Evolutionary conservation across 2,329 filamentous ascomycete genomes (phyloP).

Genomic region (Beauveria sp.): DNA sequence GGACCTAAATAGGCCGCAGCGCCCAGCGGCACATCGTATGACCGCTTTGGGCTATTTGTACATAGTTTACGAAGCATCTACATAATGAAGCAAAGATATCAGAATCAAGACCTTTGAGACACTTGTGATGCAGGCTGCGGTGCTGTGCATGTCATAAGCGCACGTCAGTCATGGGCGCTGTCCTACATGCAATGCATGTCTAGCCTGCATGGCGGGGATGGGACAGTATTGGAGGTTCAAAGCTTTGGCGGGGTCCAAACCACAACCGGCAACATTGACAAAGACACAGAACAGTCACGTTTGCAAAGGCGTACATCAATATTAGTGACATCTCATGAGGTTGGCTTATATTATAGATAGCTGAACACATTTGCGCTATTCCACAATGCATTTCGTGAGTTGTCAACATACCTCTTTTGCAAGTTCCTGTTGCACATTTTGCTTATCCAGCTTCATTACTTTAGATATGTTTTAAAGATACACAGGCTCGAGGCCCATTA

Average conservation of each 20-base stretch:
- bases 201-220: background rate
- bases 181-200: slow-evolving; percentile 7
- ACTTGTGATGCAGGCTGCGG: background rate
- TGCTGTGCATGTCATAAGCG: background rate
- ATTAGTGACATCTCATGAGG: background rate
- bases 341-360: slow-evolving; percentile 4
- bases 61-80: background rate
- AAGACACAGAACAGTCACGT: background rate
- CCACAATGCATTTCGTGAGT: slow-evolving; percentile 1
- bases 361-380: background rate
- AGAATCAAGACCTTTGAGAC: background rate
- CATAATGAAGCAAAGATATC: background rate
- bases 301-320: background rate
- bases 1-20: background rate
- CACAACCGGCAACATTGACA: too few relatives aligned
- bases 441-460: slow-evolving; percentile 1
- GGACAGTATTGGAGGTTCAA: background rate
- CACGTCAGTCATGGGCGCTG: background rate
- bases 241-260: background rate
- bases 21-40: background rate
- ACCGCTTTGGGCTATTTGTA: background rate
- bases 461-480: slow-evolving; percentile 14
- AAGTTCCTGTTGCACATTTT: background rate
- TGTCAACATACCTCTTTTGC: background rate
- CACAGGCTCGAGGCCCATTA: slow-evolving; percentile 13